A percentile compares a stretch with the other conserved stretches of the same genome.
phyloP scores from a whole-genome alignment of 2,329 filamentous ascomycete genomes.

The Penicillium psychrosexuale region DNA sequence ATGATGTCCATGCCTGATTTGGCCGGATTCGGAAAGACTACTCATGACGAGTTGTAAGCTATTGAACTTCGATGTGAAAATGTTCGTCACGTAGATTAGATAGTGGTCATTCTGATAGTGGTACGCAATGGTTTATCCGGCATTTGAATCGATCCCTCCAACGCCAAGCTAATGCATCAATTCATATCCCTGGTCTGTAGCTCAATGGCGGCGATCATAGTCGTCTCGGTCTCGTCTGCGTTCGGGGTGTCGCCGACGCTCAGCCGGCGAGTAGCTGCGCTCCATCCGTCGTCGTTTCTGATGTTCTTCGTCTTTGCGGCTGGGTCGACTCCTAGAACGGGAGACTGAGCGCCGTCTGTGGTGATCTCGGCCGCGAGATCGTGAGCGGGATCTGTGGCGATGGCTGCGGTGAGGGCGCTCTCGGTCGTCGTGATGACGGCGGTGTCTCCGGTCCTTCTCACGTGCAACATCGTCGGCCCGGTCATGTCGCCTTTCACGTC shows the following conservation, averaged over 20 bases:
- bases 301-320: conserved; percentile 23
- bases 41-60: conserved; percentile 51
- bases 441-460: conserved; percentile 49
- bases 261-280: conserved; percentile 23
- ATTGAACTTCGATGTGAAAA: conserved; percentile 15
- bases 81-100: conserved; percentile 12
- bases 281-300: conserved; percentile 25
- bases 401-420: conserved; percentile 33
- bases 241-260: conserved; percentile 24
- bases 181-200: not conserved
- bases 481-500: conserved; percentile 30
- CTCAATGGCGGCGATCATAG: conserved; percentile 27
- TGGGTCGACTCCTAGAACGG: conserved; percentile 31
- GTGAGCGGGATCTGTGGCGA: conserved; percentile 33
- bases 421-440: conserved; percentile 31
- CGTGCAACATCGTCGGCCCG: conserved; percentile 28
- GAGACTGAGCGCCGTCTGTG: conserved; percentile 27
- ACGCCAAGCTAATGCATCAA: conserved; percentile 10
- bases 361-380: conserved; percentile 27
- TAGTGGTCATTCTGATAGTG: conserved; percentile 6
- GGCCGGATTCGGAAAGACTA: conserved; percentile 23
- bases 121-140: not conserved
- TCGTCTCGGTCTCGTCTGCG: conserved; percentile 30
- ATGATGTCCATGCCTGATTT: conserved; percentile 92
- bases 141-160: conserved; percentile 4